Evolutionary conservation across 208 protist species (phyloP), one percentile per base, ranked within the genome.

Genomic region (Vickermania ingenoplastis): DNA sequence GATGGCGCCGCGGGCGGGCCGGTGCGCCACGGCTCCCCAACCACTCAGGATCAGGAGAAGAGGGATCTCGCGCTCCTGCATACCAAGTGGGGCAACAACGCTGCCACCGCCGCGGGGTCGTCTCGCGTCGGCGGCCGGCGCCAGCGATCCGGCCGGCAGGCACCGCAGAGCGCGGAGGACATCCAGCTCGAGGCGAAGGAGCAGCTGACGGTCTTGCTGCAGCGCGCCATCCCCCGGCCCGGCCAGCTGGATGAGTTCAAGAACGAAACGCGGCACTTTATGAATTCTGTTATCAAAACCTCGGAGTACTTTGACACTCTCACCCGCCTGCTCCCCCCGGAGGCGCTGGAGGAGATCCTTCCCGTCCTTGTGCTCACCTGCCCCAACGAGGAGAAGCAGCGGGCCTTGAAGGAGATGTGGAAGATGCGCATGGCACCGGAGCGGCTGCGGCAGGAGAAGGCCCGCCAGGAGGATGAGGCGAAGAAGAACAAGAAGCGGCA

Each of bases 351-450:
- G 41, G 64, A 69, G 54, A 65, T 94, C 5, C 87, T 92, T 41
- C 83, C 81, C 2, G 60, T 90, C n/a, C 61, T 95, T 3, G 73
- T 92, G 14, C 79, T 83, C 11, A 86, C 85, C 27, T 59, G 87
- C 4, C 85, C 82, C 1, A 36, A 71, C 0, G 62, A 53, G 31
- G 58, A 75, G 7, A 81, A 81, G 57, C 59, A 74, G 24, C 45
- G 59, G 28, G 85, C 81, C 25, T 65, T 95, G 45, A 67, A 76
- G 56, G 73, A 89, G 61, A 60, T 91, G 52, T 73, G 75, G 60
- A 83, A 85, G 65, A 92, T 95, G 77, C 70, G 61, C 49, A 82
- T 74, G 60, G 69, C 83, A 0, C 85, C 85, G 0, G 88, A 95
- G 71, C 69, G 57, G 41, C 81, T 81, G 71, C 78, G 72, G 31